Evolutionary conservation across 140 eudicot genomes (phyloP).

Genomic region (Oenanthe javanica): DNA sequence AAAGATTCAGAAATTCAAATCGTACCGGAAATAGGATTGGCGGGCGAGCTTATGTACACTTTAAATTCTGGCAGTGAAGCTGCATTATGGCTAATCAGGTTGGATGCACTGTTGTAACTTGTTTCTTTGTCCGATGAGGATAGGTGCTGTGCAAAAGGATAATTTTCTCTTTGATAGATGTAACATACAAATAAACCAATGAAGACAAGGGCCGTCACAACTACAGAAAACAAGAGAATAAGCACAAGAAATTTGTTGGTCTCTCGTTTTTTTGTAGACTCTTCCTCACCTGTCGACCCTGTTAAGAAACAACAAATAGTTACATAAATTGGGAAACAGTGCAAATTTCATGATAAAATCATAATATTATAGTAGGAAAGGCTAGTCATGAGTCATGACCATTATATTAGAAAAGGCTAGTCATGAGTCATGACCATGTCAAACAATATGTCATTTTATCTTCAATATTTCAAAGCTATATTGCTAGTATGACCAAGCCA

Average conservation of each 20-base stretch:
- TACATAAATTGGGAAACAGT: neutral
- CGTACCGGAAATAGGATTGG: conserved; percentile 43
- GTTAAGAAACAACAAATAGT: conserved; percentile 21
- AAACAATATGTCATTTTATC: neutral
- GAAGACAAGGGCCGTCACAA: conserved; percentile 42
- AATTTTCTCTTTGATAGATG: conserved; percentile 34
- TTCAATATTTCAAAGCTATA: neutral
- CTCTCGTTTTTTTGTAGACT: conserved; percentile 39
- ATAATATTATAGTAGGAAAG: neutral
- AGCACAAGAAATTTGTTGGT: conserved; percentile 48
- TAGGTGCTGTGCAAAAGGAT: conserved; percentile 29
- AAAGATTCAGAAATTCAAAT: neutral
- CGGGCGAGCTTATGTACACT: conserved; percentile 29
- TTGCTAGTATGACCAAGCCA: neutral
- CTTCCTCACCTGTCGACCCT: conserved; percentile 41
- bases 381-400: neutral
- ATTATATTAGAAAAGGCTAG: neutral
- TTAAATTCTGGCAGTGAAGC: conserved; percentile 41
- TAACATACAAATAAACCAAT: conserved; percentile 43
- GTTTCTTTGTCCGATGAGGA: conserved; percentile 55
- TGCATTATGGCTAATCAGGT: conserved; percentile 54
- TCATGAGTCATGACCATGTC: neutral
- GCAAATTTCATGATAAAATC: neutral
- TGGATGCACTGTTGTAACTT: conserved; percentile 60
- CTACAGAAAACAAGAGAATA: conserved; percentile 45